Percentiles rank a stretch among this genome's conserved stretches.
phyloP scores from a whole-genome alignment of 768 basidiomycete species.

The Suillus paluster region DNA sequence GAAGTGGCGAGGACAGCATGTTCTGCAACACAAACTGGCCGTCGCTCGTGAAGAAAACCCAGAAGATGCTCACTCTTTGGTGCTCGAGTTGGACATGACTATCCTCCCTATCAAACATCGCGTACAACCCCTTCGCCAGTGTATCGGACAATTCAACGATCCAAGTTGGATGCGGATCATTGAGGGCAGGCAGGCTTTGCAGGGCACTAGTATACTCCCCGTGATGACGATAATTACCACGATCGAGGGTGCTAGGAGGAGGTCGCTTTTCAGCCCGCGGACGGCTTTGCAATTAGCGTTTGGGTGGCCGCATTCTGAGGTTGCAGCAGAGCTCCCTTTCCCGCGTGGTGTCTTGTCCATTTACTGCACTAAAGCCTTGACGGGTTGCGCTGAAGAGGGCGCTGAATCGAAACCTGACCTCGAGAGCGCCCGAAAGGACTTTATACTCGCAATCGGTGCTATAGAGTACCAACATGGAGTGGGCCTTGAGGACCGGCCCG shows the following conservation, averaged over 20 bases:
- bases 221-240: constrained; percentile 1
- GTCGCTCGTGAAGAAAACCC: neutral
- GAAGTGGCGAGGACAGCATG: neutral
- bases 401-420: neutral
- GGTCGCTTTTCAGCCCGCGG: neutral
- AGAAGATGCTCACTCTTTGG: neutral
- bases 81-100: neutral
- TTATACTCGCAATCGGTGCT: neutral
- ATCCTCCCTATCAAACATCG: neutral
- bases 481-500: neutral
- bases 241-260: constrained; percentile 1
- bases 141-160: neutral
- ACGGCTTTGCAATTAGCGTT: constrained; percentile 2
- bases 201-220: neutral
- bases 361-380: neutral
- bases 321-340: neutral
- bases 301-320: neutral
- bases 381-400: neutral
- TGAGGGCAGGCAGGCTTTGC: neutral
- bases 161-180: constrained; percentile 1
- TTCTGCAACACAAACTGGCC: neutral
- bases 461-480: neutral
- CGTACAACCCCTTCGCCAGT: neutral
- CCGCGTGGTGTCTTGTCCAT: neutral
- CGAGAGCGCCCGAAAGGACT: neutral